Percentiles rank a stretch among this genome's conserved stretches.
These are phyloP conservation scores for Perkinsus marinus DNA, from an alignment of 169 alveolate species.

Conservation along the genomic window DNA sequence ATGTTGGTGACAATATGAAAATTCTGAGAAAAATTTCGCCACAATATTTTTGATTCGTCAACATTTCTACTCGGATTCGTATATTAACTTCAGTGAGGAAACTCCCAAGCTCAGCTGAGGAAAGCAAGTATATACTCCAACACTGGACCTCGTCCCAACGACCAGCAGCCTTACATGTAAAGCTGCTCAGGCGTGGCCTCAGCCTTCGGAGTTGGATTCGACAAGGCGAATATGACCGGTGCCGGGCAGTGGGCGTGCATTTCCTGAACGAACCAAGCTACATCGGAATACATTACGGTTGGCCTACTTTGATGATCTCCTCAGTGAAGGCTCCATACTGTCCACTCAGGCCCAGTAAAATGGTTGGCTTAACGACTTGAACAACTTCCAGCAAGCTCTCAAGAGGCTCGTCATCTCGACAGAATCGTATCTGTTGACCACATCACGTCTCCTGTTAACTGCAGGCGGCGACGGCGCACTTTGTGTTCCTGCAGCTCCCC, in stretches of 20 bases:
- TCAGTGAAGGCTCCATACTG: slow-evolving; percentile 25
- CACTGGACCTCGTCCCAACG: too few species aligned
- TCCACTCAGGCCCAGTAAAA: slow-evolving; percentile 30
- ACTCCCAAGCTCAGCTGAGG: too few species aligned
- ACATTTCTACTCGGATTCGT: too few species aligned
- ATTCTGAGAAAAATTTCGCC: too few species aligned
- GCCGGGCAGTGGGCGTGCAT: slow-evolving; percentile 13
- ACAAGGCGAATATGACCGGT: slow-evolving; percentile 34
- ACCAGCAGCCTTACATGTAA: background rate
- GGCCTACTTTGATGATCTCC: background rate
- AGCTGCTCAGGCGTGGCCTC: slow-evolving; percentile 28
- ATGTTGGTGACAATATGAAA: too few species aligned
- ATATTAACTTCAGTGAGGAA: too few species aligned
- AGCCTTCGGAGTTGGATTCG: slow-evolving; percentile 36
- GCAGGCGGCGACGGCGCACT: background rate
- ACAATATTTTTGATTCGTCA: too few species aligned
- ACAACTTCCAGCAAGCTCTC: slow-evolving; percentile 16
- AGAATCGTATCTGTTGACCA: slow-evolving; percentile 13
- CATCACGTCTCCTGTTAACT: too few species aligned
- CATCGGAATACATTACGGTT: background rate
- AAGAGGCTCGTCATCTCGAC: slow-evolving; percentile 12
- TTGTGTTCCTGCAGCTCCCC: slow-evolving; percentile 16
- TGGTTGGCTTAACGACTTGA: slow-evolving; percentile 19
- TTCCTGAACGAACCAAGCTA: background rate
- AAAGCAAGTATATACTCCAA: background rate